Percentiles rank a stretch among this genome's conserved stretches.
phyloP scores from a whole-genome alignment of 225 moss, liverwort and hornwort species.

The Sphagnum contortum region DNA sequence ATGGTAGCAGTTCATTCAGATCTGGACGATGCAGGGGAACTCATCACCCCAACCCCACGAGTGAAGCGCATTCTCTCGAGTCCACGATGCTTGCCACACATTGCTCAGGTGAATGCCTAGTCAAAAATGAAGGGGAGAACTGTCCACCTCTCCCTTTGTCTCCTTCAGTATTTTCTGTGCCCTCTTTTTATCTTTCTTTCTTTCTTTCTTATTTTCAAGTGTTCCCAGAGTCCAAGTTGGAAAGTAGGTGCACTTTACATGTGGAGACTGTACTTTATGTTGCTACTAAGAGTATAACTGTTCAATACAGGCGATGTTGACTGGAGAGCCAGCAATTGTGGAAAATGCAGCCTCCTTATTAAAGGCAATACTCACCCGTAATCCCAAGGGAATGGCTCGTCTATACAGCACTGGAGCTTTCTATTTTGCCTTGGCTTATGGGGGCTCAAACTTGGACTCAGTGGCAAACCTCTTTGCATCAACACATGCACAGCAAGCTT shows the following conservation, averaged over 20 bases:
- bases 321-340: slow-evolving; percentile 83
- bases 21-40: slow-evolving; percentile 92
- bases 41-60: slow-evolving; percentile 82
- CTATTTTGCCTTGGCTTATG: slow-evolving; percentile 84
- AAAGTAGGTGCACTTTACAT: no score
- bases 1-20: slow-evolving; percentile 94
- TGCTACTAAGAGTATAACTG: no score
- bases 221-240: neutral
- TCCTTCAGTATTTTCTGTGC: no score
- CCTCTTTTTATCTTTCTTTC: no score
- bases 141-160: no score
- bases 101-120: slow-evolving; percentile 51
- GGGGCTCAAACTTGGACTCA: slow-evolving; percentile 80
- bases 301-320: slow-evolving; percentile 56
- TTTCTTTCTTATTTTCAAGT: neutral
- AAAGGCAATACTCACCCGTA: slow-evolving; percentile 69
- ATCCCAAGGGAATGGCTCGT: slow-evolving; percentile 90
- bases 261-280: no score
- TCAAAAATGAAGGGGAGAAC: neutral
- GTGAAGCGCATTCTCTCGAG: slow-evolving; percentile 89
- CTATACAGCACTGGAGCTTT: slow-evolving; percentile 85
- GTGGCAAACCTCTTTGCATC: slow-evolving; percentile 81
- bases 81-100: slow-evolving; percentile 84
- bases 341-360: slow-evolving; percentile 76
- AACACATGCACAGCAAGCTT: slow-evolving; percentile 78